Evolutionary conservation across 495 filamentous ascomycete genomes (phyloP), one percentile per base, ranked within the genome.

Genomic region (Achaetomiella virescens): DNA sequence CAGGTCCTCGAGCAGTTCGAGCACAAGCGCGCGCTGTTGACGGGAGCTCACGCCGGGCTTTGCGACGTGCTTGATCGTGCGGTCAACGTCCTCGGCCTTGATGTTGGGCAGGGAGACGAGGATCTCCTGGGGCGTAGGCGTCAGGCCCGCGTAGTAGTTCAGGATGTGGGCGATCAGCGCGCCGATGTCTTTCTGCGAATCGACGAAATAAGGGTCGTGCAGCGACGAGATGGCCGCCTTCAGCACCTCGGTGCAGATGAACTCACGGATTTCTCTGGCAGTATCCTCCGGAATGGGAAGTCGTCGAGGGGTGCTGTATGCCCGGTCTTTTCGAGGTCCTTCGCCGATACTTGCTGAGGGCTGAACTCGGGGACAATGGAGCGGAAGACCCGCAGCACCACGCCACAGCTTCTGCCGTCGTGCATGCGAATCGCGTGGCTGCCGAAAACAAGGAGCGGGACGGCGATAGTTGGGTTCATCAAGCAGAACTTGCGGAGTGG

Each of bases 141-240:
- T 93, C 35, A 77, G 66, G 1, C 76, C 72, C 6, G 76, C 81
- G 65, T 96, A 96, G 21, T 86, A 74, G 6, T 84, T 76, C 66
- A 95, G 78, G 52, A 97, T 93, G 6, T 84, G 80, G 2, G 91
- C 91, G 60, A 99, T 96, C 5, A 96, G 79, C 33, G 84, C 78
- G 14, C 90, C 93, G 10, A 97, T 80, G 35, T 97, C 93, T 68
- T 90, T 95, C 63, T 99, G 93, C 64, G 91, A 82, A 54, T 99
- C 93, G 38, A 96, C 91, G 61, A 97, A 97, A 66, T 97, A 97
- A 1, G 90, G 82, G 52, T 97, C 93, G 69, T 97, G 86, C 29
- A 99, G 79, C 14, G 88, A 92, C 20, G 89, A 86, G 69, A 95
- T 88, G 57, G 84, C 88, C 0, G 87, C 84, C 72, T 85, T 87